These are phyloP conservation scores for Megacollybia marginata DNA, from an alignment of 768 basidiomycete genomes.

Conservation along the genomic window DNA sequence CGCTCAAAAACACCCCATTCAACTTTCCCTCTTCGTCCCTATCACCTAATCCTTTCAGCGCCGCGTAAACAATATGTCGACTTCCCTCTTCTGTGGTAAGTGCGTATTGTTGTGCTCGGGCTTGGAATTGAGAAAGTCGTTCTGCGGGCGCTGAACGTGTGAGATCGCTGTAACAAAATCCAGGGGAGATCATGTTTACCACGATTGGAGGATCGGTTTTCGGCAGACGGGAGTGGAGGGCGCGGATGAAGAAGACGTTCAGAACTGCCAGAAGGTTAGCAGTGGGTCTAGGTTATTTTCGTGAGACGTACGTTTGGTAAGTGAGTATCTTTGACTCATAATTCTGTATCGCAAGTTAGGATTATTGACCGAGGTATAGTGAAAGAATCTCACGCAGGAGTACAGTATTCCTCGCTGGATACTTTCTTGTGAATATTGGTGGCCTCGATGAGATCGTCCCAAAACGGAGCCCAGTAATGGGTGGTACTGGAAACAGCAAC, in stretches of 20 bases:
- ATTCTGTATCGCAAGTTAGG: too few relatives aligned
- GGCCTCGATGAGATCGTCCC: too few relatives aligned
- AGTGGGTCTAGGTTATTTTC: not conserved
- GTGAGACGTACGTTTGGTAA: not conserved
- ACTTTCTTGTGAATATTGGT: not conserved
- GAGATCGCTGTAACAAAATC: conserved; percentile 4
- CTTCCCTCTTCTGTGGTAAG: conserved; percentile 19
- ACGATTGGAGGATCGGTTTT: not conserved
- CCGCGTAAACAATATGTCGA: too few relatives aligned
- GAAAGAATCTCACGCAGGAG: too few relatives aligned
- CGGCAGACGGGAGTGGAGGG: conserved; percentile 5
- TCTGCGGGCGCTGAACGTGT: conserved; percentile 2
- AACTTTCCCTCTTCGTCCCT: too few relatives aligned
- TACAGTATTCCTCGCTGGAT: not conserved
- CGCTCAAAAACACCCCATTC: too few relatives aligned
- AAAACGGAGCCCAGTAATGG: not conserved
- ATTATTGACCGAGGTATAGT: too few relatives aligned
- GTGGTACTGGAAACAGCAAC: not conserved
- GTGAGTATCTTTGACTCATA: not conserved
- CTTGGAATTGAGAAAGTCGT: not conserved
- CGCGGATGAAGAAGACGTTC: conserved; percentile 3
- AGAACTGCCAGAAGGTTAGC: not conserved
- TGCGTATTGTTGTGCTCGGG: conserved; percentile 4
- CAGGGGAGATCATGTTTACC: not conserved
- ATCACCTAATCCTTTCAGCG: too few relatives aligned